Base-by-base conservation (phyloP, 1,139 yeast genomes). In the Pichia sp. region DNA sequence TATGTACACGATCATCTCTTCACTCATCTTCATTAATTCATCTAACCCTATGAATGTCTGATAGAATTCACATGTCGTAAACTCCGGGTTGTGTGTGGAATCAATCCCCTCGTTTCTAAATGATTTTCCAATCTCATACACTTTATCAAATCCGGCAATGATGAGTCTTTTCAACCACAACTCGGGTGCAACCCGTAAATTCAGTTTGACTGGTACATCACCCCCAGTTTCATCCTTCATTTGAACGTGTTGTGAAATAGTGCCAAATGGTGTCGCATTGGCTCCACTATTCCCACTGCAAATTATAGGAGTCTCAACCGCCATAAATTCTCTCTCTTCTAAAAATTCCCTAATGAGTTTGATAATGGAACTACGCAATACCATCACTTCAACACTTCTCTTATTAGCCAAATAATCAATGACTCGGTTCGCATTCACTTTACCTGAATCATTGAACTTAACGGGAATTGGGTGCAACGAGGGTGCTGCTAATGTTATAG, bases 31-130 rank as follows among this genome's bases (percentile, higher is more conserved):
- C 68, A 86, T 80, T 41, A 88, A 63, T 32, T 83, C 85, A 11
- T 74, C 71, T 33, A 88, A 66, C 34, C 71, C 69, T 5, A 88
- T 80, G 51, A 74, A 87, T 1, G 91, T 74, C 59, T 83, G 85
- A 57, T 91, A 91, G 54, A 88, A 87, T 59, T 91, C 98, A 62
- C 96, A 87, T 11, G 91, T 77, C 13, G 95, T 80, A 54, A 88
- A 91, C 58, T 91, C 98, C 0, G 96, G 96, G 62, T 91, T 91
- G 56, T 91, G 98, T 1, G 96, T 85, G 39, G 79, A 70, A 56
- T 91, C 97, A 31, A 88, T 69, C 5, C 97, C 96, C 60, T 91
- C 98, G 53, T 91, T 91, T 46, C 98, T 67, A 56, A 88, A 91
- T 33, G 72, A 78, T 38, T 72, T 72, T 0, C 97, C 97, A 33